A percentile compares a stretch with the other conserved stretches of the same genome.
Conservation (phyloP, 805 yeast species). For the Candida nitratophila region DNA sequence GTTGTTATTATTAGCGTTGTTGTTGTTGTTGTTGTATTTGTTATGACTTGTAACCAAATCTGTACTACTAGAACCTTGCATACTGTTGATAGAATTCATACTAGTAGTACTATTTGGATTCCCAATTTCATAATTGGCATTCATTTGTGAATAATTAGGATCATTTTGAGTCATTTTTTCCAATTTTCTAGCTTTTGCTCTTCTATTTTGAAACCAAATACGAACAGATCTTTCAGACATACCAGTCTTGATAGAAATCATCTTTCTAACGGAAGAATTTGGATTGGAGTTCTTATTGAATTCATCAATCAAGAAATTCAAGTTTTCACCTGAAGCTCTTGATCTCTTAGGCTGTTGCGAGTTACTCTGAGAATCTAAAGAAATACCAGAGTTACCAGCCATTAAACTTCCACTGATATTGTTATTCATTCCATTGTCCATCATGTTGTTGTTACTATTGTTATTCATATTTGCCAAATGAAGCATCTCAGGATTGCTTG, state of each 20-base stretch:
- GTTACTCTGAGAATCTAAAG: slow-evolving; percentile 5
- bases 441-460: not conserved
- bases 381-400: not conserved
- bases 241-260: slow-evolving; percentile 62
- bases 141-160: not conserved
- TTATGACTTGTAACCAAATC: no score
- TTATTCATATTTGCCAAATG: not conserved
- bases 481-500: not conserved
- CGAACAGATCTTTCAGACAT: slow-evolving; percentile 86
- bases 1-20: no score
- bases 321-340: slow-evolving; percentile 56
- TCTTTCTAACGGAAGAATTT: slow-evolving; percentile 59
- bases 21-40: no score
- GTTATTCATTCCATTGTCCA: slow-evolving; percentile 1
- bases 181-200: slow-evolving; percentile 70
- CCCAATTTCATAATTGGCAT: not conserved
- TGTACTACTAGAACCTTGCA: no score
- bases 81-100: no score
- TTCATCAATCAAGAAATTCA: slow-evolving; percentile 59
- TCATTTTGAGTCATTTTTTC: slow-evolving; percentile 37
- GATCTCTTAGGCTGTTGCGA: slow-evolving; percentile 22
- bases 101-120: no score
- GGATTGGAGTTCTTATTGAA: slow-evolving; percentile 74
- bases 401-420: slow-evolving; percentile 1
- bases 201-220: slow-evolving; percentile 87